Evolutionary conservation across 306 rosid genomes (phyloP).

Genomic region (Castanospermum australe): DNA sequence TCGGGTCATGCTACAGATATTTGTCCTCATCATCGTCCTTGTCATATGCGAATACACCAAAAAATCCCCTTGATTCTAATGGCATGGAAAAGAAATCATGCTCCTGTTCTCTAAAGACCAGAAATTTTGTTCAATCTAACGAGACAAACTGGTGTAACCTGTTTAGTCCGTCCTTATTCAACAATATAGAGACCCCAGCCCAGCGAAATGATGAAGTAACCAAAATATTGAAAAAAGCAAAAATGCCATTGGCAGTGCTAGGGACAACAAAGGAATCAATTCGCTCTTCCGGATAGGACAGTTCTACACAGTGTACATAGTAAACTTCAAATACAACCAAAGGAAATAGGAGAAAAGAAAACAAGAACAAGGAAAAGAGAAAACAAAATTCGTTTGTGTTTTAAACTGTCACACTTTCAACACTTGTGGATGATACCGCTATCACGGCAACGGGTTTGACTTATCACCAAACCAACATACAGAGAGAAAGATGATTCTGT

Average conservation of each 20-base stretch:
- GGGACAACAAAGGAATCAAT: neutral
- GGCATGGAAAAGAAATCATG: no score
- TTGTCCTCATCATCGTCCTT: neutral
- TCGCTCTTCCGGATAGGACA: neutral
- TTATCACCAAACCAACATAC: neutral
- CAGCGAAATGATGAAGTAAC: neutral
- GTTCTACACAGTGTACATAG: neutral
- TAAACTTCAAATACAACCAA: neutral
- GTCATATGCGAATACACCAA: no score
- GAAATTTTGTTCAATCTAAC: no score
- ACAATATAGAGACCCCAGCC: neutral
- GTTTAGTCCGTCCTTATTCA: neutral
- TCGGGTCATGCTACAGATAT: neutral
- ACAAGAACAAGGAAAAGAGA: neutral
- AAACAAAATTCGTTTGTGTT: no score
- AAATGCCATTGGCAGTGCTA: neutral
- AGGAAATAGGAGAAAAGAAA: neutral
- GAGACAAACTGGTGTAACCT: no score
- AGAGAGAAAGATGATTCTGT: constrained; percentile 1
- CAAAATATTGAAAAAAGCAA: no score
- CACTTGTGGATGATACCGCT: neutral
- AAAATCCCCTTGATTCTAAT: no score
- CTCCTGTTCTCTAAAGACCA: no score
- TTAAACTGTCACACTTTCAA: neutral
- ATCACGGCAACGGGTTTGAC: constrained; percentile 19